These are phyloP conservation scores for Agaricales sp. DNA, from an alignment of 1,284 basidiomycete species.

Conservation along the genomic window DNA sequence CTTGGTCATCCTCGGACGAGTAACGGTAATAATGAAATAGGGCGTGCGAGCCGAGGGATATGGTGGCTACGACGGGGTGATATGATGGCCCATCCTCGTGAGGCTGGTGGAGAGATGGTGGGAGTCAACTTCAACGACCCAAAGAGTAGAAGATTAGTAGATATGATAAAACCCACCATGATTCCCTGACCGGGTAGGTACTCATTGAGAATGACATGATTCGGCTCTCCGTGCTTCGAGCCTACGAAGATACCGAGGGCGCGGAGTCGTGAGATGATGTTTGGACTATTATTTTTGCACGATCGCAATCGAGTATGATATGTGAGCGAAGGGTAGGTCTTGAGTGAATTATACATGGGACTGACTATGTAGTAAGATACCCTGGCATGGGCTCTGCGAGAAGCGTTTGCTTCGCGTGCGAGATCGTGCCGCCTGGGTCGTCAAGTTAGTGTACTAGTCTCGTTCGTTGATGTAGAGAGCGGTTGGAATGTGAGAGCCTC, in stretches of 20 bases:
- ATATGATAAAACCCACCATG: conserved; percentile 41
- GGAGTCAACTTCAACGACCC: too few species aligned
- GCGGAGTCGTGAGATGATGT: conserved; percentile 62
- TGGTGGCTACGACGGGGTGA: conserved; percentile 79
- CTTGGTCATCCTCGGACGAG: conserved; percentile 10
- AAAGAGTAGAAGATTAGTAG: conserved; percentile 9
- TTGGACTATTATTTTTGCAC: too few species aligned
- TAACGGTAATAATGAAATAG: conserved; percentile 84
- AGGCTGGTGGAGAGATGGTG: conserved; percentile 53
- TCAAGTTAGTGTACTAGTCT: too few species aligned
- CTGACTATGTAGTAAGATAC: conserved; percentile 52
- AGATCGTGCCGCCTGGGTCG: neutral
- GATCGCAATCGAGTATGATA: too few species aligned
- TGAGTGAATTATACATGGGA: conserved; percentile 6
- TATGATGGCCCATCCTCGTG: conserved; percentile 92
- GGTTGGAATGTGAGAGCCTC: neutral
- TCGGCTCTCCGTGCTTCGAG: conserved; percentile 60
- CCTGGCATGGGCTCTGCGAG: conserved; percentile 54
- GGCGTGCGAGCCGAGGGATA: conserved; percentile 79
- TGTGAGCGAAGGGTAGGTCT: conserved; percentile 6
- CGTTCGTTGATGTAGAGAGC: neutral
- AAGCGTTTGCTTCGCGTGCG: conserved; percentile 44
- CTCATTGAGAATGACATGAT: conserved; percentile 85
- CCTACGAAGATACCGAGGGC: conserved; percentile 47
- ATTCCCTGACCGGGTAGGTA: conserved; percentile 90